These are phyloP conservation scores for Hypomontagnella submonticulosa DNA, from an alignment of 495 filamentous ascomycete species.

Conservation along the genomic window DNA sequence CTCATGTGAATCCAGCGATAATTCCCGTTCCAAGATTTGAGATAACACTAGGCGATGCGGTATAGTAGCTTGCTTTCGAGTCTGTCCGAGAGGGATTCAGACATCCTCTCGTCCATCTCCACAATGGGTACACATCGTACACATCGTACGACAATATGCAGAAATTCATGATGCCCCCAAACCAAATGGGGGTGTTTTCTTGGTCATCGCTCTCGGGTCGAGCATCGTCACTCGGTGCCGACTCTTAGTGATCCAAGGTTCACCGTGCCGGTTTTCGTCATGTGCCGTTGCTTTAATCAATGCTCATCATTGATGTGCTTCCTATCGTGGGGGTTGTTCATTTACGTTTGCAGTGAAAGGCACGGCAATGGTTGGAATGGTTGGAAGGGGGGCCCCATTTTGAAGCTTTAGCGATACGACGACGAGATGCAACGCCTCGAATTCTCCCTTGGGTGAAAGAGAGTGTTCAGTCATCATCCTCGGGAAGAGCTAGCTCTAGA, in stretches of 20 bases:
- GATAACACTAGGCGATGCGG: conserved; percentile 20
- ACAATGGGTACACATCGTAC: no score
- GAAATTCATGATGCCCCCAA: conserved; percentile 35
- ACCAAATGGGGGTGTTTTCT: conserved; percentile 30
- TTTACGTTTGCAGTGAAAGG: conserved; percentile 29
- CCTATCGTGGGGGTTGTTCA: conserved; percentile 39
- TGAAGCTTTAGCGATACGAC: conserved; percentile 42
- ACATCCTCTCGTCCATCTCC: conserved; percentile 65
- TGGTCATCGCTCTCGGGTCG: conserved; percentile 34
- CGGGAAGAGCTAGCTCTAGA: conserved; percentile 28
- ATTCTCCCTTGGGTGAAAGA: conserved; percentile 16
- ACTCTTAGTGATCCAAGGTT: conserved; percentile 32
- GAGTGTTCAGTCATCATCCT: conserved; percentile 24
- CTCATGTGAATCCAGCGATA: conserved; percentile 40
- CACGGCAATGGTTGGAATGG: conserved; percentile 22
- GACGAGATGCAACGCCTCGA: conserved; percentile 35
- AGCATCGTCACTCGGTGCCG: conserved; percentile 38
- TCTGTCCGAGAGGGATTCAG: conserved; percentile 28
- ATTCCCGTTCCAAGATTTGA: conserved; percentile 39
- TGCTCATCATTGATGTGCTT: conserved; percentile 27
- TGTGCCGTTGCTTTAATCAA: conserved; percentile 43
- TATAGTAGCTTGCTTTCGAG: conserved; percentile 38
- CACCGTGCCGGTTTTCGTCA: conserved; percentile 35
- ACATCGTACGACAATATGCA: conserved; percentile 74
- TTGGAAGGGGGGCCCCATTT: conserved; percentile 39